Conservation (phyloP, 2,329 filamentous ascomycete genomes). For the Pseudogymnoascus sp. region DNA sequence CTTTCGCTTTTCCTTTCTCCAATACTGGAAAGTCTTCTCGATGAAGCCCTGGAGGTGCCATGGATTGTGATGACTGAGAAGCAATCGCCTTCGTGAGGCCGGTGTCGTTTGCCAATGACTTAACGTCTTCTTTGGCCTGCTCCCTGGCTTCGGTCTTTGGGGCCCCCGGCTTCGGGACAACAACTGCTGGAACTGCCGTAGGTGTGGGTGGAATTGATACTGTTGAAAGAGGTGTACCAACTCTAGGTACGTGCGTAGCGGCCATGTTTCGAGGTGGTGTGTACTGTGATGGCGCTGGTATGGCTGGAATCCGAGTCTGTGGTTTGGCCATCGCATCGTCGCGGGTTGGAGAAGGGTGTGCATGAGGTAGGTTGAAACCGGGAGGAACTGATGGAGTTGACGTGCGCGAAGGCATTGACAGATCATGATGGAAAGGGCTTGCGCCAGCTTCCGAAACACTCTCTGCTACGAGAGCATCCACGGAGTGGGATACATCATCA, state of each 20-base stretch:
- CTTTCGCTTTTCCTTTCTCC: conserved; percentile 31
- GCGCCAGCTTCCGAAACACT: conserved; percentile 20
- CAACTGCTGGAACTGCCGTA: conserved; percentile 9
- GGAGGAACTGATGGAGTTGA: conserved; percentile 39
- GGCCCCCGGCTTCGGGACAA: conserved; percentile 2
- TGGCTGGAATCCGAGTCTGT: conserved; percentile 17
- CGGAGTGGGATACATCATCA: conserved; percentile 54
- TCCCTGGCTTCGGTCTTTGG: conserved; percentile 3
- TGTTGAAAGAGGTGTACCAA: conserved; percentile 23
- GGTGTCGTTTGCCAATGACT: conserved; percentile 38
- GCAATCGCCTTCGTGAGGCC: conserved; percentile 41
- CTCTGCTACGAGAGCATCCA: conserved; percentile 64
- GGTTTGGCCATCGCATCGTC: conserved; percentile 23
- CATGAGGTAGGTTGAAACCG: conserved; percentile 36
- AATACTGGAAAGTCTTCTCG: conserved; percentile 59
- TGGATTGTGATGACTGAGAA: conserved; percentile 24
- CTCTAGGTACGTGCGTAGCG: conserved; percentile 19
- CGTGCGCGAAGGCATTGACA: conserved; percentile 23
- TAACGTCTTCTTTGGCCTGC: conserved; percentile 38
- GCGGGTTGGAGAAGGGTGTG: conserved; percentile 30
- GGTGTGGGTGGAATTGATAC: conserved; percentile 23
- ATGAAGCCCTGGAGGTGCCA: conserved; percentile 36
- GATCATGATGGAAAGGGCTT: conserved; percentile 14
- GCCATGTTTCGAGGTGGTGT: conserved; percentile 21
- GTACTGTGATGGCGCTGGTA: conserved; percentile 20